Evolutionary conservation across 2,329 filamentous ascomycete genomes (phyloP).

Genomic region (Purpureocillium takamizusanense): DNA sequence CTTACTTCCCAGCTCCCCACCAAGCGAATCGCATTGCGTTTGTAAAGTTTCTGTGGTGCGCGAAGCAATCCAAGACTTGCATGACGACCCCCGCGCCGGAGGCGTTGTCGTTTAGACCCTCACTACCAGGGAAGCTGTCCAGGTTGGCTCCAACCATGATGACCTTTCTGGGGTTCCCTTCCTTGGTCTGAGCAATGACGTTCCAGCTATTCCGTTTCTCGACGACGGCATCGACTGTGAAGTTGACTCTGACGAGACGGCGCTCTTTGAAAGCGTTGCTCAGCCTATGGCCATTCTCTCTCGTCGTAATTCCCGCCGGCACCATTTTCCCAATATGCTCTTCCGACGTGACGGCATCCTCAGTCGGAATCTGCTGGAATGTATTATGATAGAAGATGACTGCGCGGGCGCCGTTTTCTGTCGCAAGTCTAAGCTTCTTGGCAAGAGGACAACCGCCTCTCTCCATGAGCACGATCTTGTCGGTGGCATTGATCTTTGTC

Average conservation of each 20-base stretch:
- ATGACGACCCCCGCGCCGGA: slow-evolving; percentile 24
- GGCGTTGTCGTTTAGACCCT: slow-evolving; percentile 30
- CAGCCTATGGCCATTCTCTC: slow-evolving; percentile 22
- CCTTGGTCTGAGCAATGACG: slow-evolving; percentile 28
- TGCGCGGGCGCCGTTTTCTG: slow-evolving; percentile 27
- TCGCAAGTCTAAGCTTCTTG: slow-evolving; percentile 32
- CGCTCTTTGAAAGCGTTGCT: slow-evolving; percentile 15
- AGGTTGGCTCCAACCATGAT: slow-evolving; percentile 30
- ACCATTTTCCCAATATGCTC: slow-evolving; percentile 21
- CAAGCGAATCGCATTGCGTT: slow-evolving; percentile 30
- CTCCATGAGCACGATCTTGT: slow-evolving; percentile 35
- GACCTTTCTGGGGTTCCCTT: slow-evolving; percentile 27
- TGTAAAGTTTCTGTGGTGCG: slow-evolving; percentile 22
- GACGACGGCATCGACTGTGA: slow-evolving; percentile 22
- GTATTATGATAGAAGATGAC: slow-evolving; percentile 44
- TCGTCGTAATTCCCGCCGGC: slow-evolving; percentile 21
- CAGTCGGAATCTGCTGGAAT: slow-evolving; percentile 29
- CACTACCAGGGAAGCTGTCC: slow-evolving; percentile 25
- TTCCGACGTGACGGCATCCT: slow-evolving; percentile 8
- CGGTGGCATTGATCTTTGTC: slow-evolving; percentile 29
- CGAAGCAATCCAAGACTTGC: slow-evolving; percentile 23
- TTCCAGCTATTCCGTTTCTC: slow-evolving; percentile 26
- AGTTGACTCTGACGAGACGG: slow-evolving; percentile 18
- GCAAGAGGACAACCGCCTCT: slow-evolving; percentile 30
- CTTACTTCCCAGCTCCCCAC: slow-evolving; percentile 28